These are phyloP conservation scores for Calonectria ilicicola DNA, from an alignment of 2,329 filamentous ascomycete species.

Conservation along the genomic window DNA sequence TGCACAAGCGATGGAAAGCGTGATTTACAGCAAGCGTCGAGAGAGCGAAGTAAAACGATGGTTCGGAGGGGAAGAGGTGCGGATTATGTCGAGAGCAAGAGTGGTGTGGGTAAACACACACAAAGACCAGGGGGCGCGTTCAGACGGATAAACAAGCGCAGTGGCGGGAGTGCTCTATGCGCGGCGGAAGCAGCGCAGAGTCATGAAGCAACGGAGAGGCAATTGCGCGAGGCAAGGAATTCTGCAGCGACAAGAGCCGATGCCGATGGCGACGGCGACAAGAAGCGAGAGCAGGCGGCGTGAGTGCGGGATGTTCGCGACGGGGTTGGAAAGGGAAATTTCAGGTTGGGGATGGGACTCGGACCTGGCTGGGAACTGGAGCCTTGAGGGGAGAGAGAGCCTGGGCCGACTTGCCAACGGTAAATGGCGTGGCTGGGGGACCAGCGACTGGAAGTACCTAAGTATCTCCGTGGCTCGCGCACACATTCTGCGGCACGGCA, in stretches of 20 bases:
- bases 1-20: slow-evolving; percentile 38
- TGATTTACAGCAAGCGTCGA: slow-evolving; percentile 15
- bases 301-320: slow-evolving; percentile 40
- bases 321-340: slow-evolving; percentile 40
- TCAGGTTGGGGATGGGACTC: slow-evolving; percentile 28
- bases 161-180: slow-evolving; percentile 47
- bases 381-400: slow-evolving; percentile 36
- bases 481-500: slow-evolving; percentile 14
- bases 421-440: slow-evolving; percentile 56
- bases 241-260: slow-evolving; percentile 41
- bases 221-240: slow-evolving; percentile 37
- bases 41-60: slow-evolving; percentile 25
- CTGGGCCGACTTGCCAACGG: slow-evolving; percentile 43
- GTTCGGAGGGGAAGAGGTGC: slow-evolving; percentile 28
- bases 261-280: slow-evolving; percentile 37
- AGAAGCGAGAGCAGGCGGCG: slow-evolving; percentile 34
- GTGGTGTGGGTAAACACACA: slow-evolving; percentile 48
- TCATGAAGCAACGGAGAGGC: slow-evolving; percentile 41
- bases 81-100: slow-evolving; percentile 31
- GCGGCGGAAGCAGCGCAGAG: slow-evolving; percentile 44
- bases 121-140: slow-evolving; percentile 45
- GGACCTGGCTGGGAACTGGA: slow-evolving; percentile 43
- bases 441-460: slow-evolving; percentile 19
- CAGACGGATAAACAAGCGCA: slow-evolving; percentile 49
- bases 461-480: slow-evolving; percentile 13